Evolutionary conservation across 495 filamentous ascomycete genomes (phyloP).

Genomic region (Tuber magnatum): DNA sequence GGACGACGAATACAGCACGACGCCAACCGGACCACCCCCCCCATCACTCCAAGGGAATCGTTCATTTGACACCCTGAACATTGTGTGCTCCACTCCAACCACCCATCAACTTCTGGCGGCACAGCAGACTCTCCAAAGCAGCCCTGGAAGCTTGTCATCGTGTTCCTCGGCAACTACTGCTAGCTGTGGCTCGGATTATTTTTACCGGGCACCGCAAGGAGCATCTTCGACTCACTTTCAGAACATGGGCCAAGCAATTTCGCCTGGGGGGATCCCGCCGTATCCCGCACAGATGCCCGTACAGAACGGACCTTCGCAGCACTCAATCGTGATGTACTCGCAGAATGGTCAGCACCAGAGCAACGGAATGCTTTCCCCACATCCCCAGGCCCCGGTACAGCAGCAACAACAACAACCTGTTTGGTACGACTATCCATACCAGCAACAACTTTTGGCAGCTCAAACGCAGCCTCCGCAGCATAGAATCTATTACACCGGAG

Average conservation of each 20-base stretch:
- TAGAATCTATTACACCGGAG: constrained; percentile 27
- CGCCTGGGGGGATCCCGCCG: constrained; percentile 30
- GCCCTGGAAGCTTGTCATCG: constrained; percentile 51
- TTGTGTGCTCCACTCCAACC: constrained; percentile 40
- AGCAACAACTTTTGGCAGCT: constrained; percentile 36
- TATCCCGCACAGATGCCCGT: constrained; percentile 33
- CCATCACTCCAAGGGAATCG: constrained; percentile 45
- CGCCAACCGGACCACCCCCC: constrained; percentile 44
- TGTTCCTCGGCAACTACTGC: constrained; percentile 41
- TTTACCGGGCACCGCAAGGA: constrained; percentile 34
- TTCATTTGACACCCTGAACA: constrained; percentile 47
- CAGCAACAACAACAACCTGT: constrained; percentile 35
- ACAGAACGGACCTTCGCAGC: constrained; percentile 31
- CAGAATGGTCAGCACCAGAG: constrained; percentile 13
- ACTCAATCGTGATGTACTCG: constrained; percentile 31
- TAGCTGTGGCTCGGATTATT: constrained; percentile 40
- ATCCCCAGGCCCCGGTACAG: constrained; percentile 30
- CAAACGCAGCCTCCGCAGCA: constrained; percentile 37
- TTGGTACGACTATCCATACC: constrained; percentile 38
- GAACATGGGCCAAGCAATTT: constrained; percentile 16
- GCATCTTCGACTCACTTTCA: constrained; percentile 29
- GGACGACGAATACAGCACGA: constrained; percentile 49
- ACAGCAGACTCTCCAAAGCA: constrained; percentile 45
- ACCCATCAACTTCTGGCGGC: constrained; percentile 38
- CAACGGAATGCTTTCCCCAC: constrained; percentile 32